Evolutionary conservation across 1,284 basidiomycete genomes (phyloP), one percentile per base, ranked within the genome.

Genomic region (Rhodotorula sp.): DNA sequence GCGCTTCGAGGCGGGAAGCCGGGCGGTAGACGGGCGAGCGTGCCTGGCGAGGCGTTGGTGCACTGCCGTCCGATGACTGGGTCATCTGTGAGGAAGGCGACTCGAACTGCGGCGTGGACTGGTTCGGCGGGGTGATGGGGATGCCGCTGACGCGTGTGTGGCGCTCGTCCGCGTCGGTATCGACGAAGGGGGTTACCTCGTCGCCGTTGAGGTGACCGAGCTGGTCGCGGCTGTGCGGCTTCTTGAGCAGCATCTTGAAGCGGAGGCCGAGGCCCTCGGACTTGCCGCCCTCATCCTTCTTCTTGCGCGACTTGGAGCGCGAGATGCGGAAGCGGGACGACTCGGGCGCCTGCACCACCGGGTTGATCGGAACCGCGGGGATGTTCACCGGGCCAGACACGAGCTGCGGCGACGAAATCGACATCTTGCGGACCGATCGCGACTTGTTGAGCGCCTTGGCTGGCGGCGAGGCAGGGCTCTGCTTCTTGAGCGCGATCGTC

Each of bases 401-500:
- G 53, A 76, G 70, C 29, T 70, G 65, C 10, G 72, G 75, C 27
- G 63, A 63, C 44, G 67, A 68, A 59, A 74, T 74, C 21, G 62
- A 64, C 7, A 32, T 46, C 57, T 74, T 72, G 50, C 70, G 64
- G 37, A 76, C 60, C 60, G 67, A 64, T 29, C 66, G 58, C 46
- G 46, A 37, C 55, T 69, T 67, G 25, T 46, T 36, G 36, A 72
- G 36, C 10, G 39, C 17, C 6, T 46, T 48, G 3, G 53, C 27
- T 15, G 67, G 67, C 3, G 55, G 54, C 29, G 63, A 56, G 1
- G 54, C 36, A 19, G 61, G 60, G 22, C 25, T 32, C 32, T 66
- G 64, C 65, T 73, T 71, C 68, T 75, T 75, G 50, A 76, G 69
- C n/a, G 71, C 69, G 50, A 71, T 65, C 3, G 75, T 76, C 17